A percentile compares a stretch with the other conserved stretches of the same genome.
Conservation (phyloP, 179 eudicot species). For the Vitellaria paradoxa region DNA sequence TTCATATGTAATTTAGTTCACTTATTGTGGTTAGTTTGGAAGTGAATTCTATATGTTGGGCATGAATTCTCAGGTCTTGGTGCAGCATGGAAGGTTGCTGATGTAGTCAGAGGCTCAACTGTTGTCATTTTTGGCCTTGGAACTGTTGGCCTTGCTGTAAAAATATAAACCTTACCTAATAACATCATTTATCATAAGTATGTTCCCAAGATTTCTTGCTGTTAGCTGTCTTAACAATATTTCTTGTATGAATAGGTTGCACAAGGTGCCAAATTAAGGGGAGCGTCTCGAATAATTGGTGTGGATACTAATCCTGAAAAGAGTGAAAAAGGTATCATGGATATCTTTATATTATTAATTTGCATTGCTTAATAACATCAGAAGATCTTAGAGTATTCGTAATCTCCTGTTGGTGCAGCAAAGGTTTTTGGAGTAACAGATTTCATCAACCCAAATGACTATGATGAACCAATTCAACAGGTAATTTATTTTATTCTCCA, state of each 20-base stretch:
- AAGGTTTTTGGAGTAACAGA: slow-evolving; percentile 82
- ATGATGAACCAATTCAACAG: slow-evolving; percentile 78
- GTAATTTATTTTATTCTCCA: slow-evolving; percentile 22
- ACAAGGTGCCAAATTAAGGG: slow-evolving; percentile 78
- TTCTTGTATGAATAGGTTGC: slow-evolving; percentile 54
- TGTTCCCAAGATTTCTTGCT: background rate
- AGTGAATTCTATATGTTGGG: background rate
- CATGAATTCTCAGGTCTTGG: slow-evolving; percentile 59
- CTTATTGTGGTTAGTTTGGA: background rate
- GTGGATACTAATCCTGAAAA: slow-evolving; percentile 76
- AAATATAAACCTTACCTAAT: slow-evolving; percentile 21
- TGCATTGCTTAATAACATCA: no score
- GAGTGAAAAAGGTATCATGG: slow-evolving; percentile 53
- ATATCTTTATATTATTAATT: slow-evolving; percentile 2
- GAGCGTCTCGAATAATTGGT: slow-evolving; percentile 89
- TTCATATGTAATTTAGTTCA: background rate
- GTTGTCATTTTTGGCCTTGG: slow-evolving; percentile 91
- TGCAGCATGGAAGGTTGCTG: slow-evolving; percentile 97
- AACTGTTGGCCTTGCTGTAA: slow-evolving; percentile 96
- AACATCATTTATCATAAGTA: background rate
- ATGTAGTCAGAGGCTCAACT: slow-evolving; percentile 64
- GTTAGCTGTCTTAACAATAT: background rate
- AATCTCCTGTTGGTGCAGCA: slow-evolving; percentile 41
- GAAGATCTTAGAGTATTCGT: background rate
- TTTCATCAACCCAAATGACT: slow-evolving; percentile 70